These are phyloP conservation scores for Penicillium bovifimosum DNA, from an alignment of 495 filamentous ascomycete species.

Conservation along the genomic window DNA sequence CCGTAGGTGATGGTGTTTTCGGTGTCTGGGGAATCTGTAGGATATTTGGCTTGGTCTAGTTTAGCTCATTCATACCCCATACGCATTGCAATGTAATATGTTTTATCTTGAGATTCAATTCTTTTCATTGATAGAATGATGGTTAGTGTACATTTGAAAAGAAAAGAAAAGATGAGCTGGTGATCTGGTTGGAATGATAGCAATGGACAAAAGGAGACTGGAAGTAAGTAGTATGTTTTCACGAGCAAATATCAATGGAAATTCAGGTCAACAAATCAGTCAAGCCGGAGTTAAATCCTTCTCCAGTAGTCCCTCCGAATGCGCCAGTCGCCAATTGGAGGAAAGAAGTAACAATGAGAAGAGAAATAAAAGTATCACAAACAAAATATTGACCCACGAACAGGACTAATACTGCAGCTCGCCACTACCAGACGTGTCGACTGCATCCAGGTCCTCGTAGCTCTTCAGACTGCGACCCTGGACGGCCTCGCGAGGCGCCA, in stretches of 20 bases:
- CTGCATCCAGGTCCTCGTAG: constrained; percentile 94
- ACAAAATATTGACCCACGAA: too few relatives aligned
- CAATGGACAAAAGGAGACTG: constrained; percentile 1
- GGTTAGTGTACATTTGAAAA: constrained; percentile 18
- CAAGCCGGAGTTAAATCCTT: background rate
- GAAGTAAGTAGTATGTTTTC: background rate
- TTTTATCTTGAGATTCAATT: background rate
- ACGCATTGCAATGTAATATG: background rate
- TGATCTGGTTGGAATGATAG: background rate
- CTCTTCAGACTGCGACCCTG: constrained; percentile 87
- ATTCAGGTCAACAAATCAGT: constrained; percentile 1
- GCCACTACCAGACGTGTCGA: constrained; percentile 46
- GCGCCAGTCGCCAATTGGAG: constrained; percentile 11
- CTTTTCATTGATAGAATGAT: constrained; percentile 1
- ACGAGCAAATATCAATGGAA: background rate
- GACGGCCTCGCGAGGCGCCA: constrained; percentile 79
- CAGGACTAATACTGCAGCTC: constrained; percentile 56
- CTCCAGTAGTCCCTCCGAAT: background rate
- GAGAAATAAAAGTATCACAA: too few relatives aligned
- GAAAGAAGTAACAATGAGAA: constrained; percentile 1
- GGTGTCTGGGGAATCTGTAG: background rate
- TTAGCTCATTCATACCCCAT: background rate
- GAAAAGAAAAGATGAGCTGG: background rate
- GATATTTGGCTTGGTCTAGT: background rate
- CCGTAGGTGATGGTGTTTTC: constrained; percentile 3